Evolutionary conservation across 2,329 filamentous ascomycete genomes (phyloP).

Genomic region (Calonectria pteridis): DNA sequence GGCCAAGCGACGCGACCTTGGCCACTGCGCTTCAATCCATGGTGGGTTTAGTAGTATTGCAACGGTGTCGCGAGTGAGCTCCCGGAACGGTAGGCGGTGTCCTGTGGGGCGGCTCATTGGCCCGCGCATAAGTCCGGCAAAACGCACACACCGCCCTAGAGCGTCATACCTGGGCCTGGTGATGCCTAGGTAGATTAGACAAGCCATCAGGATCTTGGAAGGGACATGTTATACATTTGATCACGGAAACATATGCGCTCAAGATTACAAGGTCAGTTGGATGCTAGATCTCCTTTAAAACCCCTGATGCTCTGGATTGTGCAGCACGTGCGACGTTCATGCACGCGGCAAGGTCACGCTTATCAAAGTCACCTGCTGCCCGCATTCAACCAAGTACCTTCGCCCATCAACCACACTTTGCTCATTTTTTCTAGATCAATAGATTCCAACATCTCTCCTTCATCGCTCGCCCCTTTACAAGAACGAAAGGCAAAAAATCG

Average conservation of each 20-base stretch:
- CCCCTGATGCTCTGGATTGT: background rate
- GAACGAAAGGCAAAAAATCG: background rate
- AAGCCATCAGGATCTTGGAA: background rate
- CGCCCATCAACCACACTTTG: background rate
- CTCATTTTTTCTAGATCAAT: background rate
- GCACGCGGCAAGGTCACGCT: slow-evolving; percentile 44
- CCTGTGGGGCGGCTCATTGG: slow-evolving; percentile 32
- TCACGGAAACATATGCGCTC: background rate
- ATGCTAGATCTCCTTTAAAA: background rate
- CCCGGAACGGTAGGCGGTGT: slow-evolving; percentile 44
- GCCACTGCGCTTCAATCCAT: background rate
- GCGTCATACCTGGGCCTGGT: slow-evolving; percentile 43
- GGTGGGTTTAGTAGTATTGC: slow-evolving; percentile 30
- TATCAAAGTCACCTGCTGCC: slow-evolving; percentile 39
- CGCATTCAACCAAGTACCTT: background rate
- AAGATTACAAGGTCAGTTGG: background rate
- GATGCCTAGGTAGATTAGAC: slow-evolving; percentile 36
- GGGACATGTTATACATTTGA: background rate
- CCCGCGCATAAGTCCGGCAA: slow-evolving; percentile 39
- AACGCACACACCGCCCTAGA: slow-evolving; percentile 42
- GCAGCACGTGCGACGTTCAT: slow-evolving; percentile 16
- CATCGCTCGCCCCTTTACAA: background rate
- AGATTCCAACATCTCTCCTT: background rate
- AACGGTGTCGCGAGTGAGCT: slow-evolving; percentile 41
- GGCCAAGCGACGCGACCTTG: background rate